A percentile compares a stretch with the other conserved stretches of the same genome.
These are phyloP conservation scores for Sphagnurus paluster DNA, from an alignment of 1,284 basidiomycete species.

Conservation along the genomic window DNA sequence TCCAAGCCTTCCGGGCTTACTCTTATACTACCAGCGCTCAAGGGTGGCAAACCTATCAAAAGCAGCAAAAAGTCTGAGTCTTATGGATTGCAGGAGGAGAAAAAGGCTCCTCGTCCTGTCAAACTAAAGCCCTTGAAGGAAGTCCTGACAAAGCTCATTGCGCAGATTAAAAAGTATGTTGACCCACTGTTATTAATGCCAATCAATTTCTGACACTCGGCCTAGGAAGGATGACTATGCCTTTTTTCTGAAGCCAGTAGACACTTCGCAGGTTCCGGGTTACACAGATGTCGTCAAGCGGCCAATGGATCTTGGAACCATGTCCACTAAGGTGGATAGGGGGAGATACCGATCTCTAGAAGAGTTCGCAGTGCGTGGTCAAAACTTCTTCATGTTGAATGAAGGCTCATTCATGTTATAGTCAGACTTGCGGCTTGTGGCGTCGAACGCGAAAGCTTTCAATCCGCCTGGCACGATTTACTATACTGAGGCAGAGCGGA, in stretches of 20 bases:
- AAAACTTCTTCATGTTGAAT: slow-evolving; percentile 28
- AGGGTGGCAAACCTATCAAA: slow-evolving; percentile 40
- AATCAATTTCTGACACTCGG: slow-evolving; percentile 12
- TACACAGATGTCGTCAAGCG: slow-evolving; percentile 68
- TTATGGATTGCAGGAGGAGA: slow-evolving; percentile 33
- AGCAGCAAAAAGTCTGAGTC: slow-evolving; percentile 31
- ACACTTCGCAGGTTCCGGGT: slow-evolving; percentile 62
- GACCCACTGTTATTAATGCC: background rate
- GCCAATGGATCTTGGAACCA: slow-evolving; percentile 86
- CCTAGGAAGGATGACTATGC: slow-evolving; percentile 83
- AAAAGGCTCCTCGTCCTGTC: slow-evolving; percentile 50
- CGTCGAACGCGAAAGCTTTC: slow-evolving; percentile 69
- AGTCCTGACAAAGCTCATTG: slow-evolving; percentile 64
- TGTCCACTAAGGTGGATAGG: slow-evolving; percentile 62
- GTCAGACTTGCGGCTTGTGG: slow-evolving; percentile 73
- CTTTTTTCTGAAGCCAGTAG: slow-evolving; percentile 77
- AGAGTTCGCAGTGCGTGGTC: slow-evolving; percentile 64
- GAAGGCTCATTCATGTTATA: slow-evolving; percentile 39
- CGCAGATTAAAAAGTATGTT: slow-evolving; percentile 71
- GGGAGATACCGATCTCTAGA: slow-evolving; percentile 74
- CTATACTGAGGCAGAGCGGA: slow-evolving; percentile 65
- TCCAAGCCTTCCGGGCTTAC: slow-evolving; percentile 38
- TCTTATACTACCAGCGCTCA: slow-evolving; percentile 52
- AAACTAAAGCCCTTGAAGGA: slow-evolving; percentile 80
- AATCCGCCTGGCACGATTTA: slow-evolving; percentile 74